Conservation (phyloP, 306 rosid genomes). For the Notholithocarpus densiflorus region DNA sequence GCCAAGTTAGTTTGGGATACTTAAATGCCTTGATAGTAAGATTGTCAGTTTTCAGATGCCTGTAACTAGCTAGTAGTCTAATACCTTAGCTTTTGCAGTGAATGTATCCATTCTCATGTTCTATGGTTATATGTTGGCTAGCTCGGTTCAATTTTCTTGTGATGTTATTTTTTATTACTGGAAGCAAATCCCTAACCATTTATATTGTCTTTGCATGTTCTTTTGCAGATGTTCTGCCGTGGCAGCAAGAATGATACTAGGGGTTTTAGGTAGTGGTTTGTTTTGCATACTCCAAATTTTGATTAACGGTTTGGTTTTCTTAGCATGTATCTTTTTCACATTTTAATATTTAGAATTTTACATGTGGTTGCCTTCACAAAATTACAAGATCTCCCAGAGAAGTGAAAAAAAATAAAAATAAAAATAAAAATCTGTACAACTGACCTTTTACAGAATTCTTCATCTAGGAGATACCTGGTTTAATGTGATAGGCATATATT, state of each 20-base stretch:
- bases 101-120: background rate
- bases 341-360: background rate
- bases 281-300: background rate
- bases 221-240: slow-evolving; percentile 86
- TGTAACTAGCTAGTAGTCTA: background rate
- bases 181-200: slow-evolving; percentile 20
- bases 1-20: background rate
- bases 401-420: too few species aligned
- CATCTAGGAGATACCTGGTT: background rate
- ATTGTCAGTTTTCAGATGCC: background rate
- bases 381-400: too few species aligned
- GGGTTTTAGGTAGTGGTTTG: slow-evolving; percentile 81
- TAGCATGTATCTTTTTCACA: background rate
- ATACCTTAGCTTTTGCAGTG: background rate
- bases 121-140: background rate
- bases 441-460: background rate
- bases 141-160: background rate
- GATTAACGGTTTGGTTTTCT: slow-evolving; percentile 13
- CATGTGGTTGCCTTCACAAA: background rate
- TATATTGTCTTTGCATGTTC: slow-evolving; percentile 20
- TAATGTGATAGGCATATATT: background rate
- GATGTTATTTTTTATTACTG: background rate
- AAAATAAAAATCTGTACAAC: too few species aligned
- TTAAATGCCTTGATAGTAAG: background rate
- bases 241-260: slow-evolving; percentile 88